Conservation (phyloP, 2,329 filamentous ascomycete genomes). For the Colletotrichum sp. region DNA sequence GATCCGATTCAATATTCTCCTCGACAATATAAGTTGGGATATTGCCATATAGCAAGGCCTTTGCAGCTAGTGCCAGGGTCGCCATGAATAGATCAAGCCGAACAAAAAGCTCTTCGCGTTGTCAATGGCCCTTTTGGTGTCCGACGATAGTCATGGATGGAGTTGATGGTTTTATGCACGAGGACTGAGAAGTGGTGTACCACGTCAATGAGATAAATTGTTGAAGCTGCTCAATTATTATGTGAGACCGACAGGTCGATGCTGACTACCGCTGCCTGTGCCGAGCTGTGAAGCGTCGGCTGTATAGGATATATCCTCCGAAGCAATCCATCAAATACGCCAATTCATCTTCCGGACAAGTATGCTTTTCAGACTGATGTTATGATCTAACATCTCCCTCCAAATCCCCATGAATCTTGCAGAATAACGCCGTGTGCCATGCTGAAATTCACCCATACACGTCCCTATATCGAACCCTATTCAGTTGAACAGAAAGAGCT, state of each 20-base stretch:
- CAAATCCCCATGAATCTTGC: neutral
- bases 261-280: too few species aligned
- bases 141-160: neutral
- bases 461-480: too few species aligned
- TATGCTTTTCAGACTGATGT: neutral
- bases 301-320: constrained; percentile 18
- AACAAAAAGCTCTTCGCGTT: neutral
- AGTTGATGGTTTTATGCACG: neutral
- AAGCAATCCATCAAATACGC: neutral
- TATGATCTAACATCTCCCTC: neutral
- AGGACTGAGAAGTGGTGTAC: neutral
- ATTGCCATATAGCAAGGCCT: neutral
- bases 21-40: neutral
- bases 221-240: neutral
- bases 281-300: neutral
- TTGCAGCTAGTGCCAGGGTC: neutral
- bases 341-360: neutral
- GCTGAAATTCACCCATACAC: neutral
- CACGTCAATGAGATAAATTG: neutral
- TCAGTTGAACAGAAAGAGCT: constrained; percentile 34
- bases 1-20: neutral
- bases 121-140: neutral
- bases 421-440: neutral
- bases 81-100: neutral
- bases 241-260: neutral